phyloP scores from a whole-genome alignment of 2,329 filamentous ascomycete species.

The Cyphellophora attinorum region DNA sequence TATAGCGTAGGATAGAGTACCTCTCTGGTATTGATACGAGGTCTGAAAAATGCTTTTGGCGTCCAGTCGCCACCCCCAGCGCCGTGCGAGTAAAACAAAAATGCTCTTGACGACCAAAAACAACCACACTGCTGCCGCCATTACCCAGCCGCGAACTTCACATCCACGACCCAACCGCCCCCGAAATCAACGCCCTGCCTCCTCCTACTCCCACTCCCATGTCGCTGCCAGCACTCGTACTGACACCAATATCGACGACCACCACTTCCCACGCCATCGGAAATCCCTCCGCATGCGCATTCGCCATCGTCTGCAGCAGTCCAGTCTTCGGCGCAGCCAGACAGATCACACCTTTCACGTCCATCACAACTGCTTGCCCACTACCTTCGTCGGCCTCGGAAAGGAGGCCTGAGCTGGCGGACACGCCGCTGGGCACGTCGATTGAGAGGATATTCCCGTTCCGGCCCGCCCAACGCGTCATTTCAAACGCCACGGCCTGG shows the following conservation, averaged over 20 bases:
- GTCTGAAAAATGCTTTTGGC: too few relatives aligned
- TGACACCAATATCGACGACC: slow-evolving; percentile 71
- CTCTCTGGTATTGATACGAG: too few relatives aligned
- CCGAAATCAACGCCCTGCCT: slow-evolving; percentile 84
- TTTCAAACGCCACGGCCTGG: slow-evolving; percentile 73
- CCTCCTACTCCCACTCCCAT: slow-evolving; percentile 33
- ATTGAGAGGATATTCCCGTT: slow-evolving; percentile 61
- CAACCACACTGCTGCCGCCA: slow-evolving; percentile 1
- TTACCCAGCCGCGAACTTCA: slow-evolving; percentile 13
- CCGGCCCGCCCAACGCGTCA: slow-evolving; percentile 90
- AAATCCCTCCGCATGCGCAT: slow-evolving; percentile 37
- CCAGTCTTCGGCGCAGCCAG: slow-evolving; percentile 83
- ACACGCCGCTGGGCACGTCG: slow-evolving; percentile 74
- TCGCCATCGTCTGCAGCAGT: slow-evolving; percentile 64
- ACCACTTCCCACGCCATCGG: slow-evolving; percentile 59
- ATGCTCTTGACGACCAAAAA: too few relatives aligned
- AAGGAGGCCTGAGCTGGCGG: slow-evolving; percentile 34
- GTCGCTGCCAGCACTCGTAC: slow-evolving; percentile 21
- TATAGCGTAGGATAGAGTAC: too few relatives aligned
- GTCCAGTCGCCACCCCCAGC: too few relatives aligned
- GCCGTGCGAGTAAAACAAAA: too few relatives aligned
- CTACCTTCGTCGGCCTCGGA: slow-evolving; percentile 52
- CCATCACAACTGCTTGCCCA: slow-evolving; percentile 69
- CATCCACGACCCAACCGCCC: slow-evolving; percentile 66
- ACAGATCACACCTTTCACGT: slow-evolving; percentile 72